phyloP scores from a whole-genome alignment of 768 basidiomycete genomes.

The Pilatotrama ljubarskyi region DNA sequence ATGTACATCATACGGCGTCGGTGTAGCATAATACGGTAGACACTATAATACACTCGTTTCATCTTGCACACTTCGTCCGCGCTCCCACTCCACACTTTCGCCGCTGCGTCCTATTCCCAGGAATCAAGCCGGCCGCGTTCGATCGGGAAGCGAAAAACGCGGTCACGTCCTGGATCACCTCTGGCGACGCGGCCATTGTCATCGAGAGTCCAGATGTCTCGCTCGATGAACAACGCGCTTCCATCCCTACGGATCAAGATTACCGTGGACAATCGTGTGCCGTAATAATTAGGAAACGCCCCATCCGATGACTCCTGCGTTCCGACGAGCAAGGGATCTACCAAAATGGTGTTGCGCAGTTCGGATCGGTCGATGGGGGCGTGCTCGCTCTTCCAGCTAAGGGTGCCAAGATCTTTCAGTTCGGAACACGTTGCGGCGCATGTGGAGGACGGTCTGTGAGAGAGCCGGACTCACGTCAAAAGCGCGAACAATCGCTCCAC shows the following conservation, averaged over 20 bases:
- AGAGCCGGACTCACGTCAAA: constrained; percentile 57
- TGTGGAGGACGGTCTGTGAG: constrained; percentile 6
- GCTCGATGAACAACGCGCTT: constrained; percentile 64
- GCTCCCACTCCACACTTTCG: constrained; percentile 13
- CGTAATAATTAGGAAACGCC: constrained; percentile 43
- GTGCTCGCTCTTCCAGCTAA: constrained; percentile 24
- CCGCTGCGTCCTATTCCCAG: constrained; percentile 8
- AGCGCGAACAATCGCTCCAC: constrained; percentile 61
- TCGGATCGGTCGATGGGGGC: constrained; percentile 51
- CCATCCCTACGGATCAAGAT: constrained; percentile 64
- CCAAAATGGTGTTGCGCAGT: constrained; percentile 63
- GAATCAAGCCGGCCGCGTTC: neutral
- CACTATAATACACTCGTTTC: constrained; percentile 15
- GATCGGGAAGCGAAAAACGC: constrained; percentile 27
- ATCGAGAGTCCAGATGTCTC: constrained; percentile 61
- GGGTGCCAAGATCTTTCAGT: neutral
- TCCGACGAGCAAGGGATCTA: constrained; percentile 48
- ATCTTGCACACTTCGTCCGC: neutral
- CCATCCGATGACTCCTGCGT: constrained; percentile 1
- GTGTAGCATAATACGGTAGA: constrained; percentile 23
- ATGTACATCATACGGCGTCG: constrained; percentile 21
- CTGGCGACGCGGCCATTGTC: constrained; percentile 35
- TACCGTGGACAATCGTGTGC: constrained; percentile 73
- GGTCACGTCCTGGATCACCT: constrained; percentile 22
- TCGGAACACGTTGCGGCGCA: constrained; percentile 1